A percentile compares a stretch with the other conserved stretches of the same genome.
These are phyloP conservation scores for Solanum clarkiae DNA, from an alignment of 257 asterid genomes.

Conservation along the genomic window DNA sequence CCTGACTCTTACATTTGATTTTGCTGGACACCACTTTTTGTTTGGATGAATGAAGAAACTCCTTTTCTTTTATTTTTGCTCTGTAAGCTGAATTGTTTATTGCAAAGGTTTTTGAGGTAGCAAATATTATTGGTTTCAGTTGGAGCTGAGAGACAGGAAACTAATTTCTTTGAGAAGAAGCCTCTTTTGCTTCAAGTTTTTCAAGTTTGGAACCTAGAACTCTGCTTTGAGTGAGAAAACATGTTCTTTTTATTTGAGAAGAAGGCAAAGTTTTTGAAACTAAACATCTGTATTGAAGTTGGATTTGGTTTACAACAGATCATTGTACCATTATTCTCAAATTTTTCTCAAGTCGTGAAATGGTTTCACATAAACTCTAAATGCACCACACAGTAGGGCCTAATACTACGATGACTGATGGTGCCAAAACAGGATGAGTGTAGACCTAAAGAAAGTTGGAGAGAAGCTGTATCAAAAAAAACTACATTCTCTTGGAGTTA, in stretches of 20 bases:
- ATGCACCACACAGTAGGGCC: neutral
- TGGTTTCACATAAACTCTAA: neutral
- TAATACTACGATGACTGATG: neutral
- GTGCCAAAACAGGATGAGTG: neutral
- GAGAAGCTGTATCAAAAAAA: neutral
- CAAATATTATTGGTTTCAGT: neutral
- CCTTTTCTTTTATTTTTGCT: neutral
- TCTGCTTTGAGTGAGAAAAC: neutral
- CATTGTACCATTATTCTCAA: neutral
- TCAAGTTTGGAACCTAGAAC: neutral
- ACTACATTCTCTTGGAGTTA: neutral
- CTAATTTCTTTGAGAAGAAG: neutral
- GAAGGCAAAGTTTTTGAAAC: neutral
- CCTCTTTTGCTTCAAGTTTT: neutral
- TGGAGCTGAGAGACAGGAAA: neutral
- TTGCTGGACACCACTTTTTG: neutral
- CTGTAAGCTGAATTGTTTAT: neutral
- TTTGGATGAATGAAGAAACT: neutral
- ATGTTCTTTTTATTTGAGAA: neutral
- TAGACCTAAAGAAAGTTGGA: neutral
- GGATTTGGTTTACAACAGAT: neutral
- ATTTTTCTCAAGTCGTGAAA: neutral
- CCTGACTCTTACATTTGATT: neutral
- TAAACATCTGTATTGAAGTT: neutral
- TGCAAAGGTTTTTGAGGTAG: neutral